These are phyloP conservation scores for Microcera coccophila DNA, from an alignment of 2,329 filamentous ascomycete species.

Conservation along the genomic window DNA sequence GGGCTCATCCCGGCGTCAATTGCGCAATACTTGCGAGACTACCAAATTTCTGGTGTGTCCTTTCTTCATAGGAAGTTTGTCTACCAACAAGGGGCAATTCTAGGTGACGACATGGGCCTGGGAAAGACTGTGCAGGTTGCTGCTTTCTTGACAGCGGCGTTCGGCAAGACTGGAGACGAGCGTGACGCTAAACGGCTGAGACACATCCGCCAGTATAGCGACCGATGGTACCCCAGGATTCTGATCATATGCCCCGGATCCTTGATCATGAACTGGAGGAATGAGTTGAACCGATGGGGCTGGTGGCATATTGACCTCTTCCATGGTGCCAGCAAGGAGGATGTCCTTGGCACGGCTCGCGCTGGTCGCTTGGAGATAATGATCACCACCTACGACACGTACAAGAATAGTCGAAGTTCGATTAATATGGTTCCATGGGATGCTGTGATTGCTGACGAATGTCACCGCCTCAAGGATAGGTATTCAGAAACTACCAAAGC, in stretches of 20 bases:
- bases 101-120: constrained; percentile 96
- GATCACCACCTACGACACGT: constrained; percentile 92
- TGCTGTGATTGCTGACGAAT: constrained; percentile 90
- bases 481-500: constrained; percentile 73
- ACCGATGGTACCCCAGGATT: constrained; percentile 70
- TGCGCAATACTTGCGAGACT: constrained; percentile 86
- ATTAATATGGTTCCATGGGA: constrained; percentile 91
- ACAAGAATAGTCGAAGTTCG: constrained; percentile 67
- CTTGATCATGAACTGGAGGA: constrained; percentile 86
- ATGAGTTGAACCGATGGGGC: constrained; percentile 83
- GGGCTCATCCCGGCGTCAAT: constrained; percentile 84
- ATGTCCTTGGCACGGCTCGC: constrained; percentile 66
- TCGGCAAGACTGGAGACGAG: constrained; percentile 89
- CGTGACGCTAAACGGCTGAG: constrained; percentile 83
- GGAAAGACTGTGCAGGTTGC: constrained; percentile 97
- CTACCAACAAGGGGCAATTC: constrained; percentile 82
- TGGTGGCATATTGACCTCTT: constrained; percentile 90
- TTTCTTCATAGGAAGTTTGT: constrained; percentile 89
- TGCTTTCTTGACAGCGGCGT: constrained; percentile 84
- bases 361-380: constrained; percentile 81
- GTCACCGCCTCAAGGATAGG: constrained; percentile 80
- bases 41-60: constrained; percentile 79
- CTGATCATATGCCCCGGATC: constrained; percentile 87
- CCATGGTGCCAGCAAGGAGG: constrained; percentile 66
- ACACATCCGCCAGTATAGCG: constrained; percentile 64